Percentiles rank a stretch among this genome's conserved stretches.
Conservation (phyloP, 768 basidiomycete genomes). For the Cystobasidium onofrii region DNA sequence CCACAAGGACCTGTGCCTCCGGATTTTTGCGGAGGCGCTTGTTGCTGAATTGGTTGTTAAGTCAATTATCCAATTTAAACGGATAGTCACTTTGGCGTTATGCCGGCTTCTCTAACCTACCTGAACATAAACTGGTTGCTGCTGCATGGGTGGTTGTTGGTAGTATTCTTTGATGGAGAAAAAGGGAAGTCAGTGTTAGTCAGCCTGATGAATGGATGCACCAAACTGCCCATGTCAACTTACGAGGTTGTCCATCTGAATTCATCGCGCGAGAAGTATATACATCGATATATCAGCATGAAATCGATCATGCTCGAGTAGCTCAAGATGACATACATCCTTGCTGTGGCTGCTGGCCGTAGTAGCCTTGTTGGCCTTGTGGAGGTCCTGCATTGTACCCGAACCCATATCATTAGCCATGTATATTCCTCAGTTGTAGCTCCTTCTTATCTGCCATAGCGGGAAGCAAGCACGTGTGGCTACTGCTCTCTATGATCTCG, state of each 20-base stretch:
- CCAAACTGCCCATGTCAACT: neutral
- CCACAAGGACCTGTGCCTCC: neutral
- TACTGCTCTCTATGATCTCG: too few relatives aligned
- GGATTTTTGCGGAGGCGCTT: neutral
- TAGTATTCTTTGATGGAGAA: neutral
- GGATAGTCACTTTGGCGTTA: neutral
- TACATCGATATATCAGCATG: too few relatives aligned
- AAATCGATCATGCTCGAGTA: neutral
- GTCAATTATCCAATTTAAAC: neutral
- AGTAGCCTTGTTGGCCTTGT: slow-evolving; percentile 1
- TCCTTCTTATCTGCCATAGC: too few relatives aligned
- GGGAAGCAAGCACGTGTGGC: too few relatives aligned
- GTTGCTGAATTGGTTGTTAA: neutral
- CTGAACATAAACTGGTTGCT: slow-evolving; percentile 18
- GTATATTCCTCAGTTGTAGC: too few relatives aligned
- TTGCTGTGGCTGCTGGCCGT: neutral
- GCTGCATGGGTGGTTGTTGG: slow-evolving; percentile 1
- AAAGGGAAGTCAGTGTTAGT: neutral
- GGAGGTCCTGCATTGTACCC: slow-evolving; percentile 4
- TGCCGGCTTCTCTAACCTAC: neutral
- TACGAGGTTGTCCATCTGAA: slow-evolving; percentile 21
- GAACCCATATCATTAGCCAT: too few relatives aligned
- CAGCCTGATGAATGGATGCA: neutral
- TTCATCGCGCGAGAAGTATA: too few relatives aligned
- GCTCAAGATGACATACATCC: neutral